These are phyloP conservation scores for Trametes maxima DNA, from an alignment of 768 basidiomycete species.

Conservation along the genomic window DNA sequence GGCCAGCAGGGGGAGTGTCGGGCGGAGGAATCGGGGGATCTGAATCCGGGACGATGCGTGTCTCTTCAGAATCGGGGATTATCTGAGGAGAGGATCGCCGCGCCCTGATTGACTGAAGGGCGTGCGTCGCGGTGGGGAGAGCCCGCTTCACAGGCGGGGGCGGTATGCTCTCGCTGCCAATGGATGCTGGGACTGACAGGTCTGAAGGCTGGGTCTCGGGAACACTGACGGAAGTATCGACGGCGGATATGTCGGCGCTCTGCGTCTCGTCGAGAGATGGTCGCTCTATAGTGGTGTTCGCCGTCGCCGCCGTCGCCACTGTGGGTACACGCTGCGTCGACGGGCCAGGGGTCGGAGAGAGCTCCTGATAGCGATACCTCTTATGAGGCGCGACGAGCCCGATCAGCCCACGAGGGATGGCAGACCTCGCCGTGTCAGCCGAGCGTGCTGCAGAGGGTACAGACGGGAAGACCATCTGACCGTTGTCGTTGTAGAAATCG, in stretches of 20 bases:
- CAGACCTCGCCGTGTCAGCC: not conserved
- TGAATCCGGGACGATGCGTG: constrained; percentile 10
- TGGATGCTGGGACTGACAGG: not conserved
- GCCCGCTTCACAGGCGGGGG: constrained; percentile 1
- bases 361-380: constrained; percentile 17
- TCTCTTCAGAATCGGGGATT: constrained; percentile 8
- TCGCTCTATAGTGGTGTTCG: not conserved
- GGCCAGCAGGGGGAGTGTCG: not conserved
- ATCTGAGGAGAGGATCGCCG: not conserved
- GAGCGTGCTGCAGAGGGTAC: constrained; percentile 8
- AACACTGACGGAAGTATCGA: not conserved
- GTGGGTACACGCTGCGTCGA: not conserved
- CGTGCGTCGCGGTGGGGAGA: constrained; percentile 4
- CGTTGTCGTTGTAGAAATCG: constrained; percentile 10
- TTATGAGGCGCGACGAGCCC: constrained; percentile 17
- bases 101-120: not conserved
- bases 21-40: constrained; percentile 8
- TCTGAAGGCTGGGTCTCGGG: constrained; percentile 31
- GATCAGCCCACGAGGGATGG: constrained; percentile 3
- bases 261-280: constrained; percentile 1
- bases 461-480: constrained; percentile 9
- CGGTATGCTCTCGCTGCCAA: constrained; percentile 6
- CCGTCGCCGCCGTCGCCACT: not conserved
- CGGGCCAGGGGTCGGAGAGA: not conserved
- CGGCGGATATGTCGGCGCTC: not conserved